Evolutionary conservation across 75 land plant species (phyloP).

Genomic region (Cupressus sempervirens): DNA sequence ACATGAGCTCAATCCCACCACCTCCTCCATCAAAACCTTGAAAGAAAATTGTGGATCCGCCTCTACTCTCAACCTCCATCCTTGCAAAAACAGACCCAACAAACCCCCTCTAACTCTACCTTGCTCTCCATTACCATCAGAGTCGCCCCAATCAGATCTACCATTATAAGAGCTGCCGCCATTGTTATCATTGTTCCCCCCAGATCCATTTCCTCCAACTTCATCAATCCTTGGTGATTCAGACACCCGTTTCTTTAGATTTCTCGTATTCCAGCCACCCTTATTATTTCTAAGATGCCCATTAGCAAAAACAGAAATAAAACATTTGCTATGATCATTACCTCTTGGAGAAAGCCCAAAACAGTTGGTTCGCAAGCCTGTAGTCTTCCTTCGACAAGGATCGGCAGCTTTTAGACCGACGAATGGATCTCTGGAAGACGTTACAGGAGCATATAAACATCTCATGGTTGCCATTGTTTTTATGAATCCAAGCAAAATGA

Average conservation of each 20-base stretch:
- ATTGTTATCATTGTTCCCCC: slow-evolving; percentile 23
- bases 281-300: background rate
- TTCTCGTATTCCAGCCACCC: background rate
- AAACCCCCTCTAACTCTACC: slow-evolving; percentile 14
- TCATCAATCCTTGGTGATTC: background rate
- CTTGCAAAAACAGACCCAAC: slow-evolving; percentile 20
- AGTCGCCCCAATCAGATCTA: slow-evolving; percentile 14
- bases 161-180: slow-evolving; percentile 12
- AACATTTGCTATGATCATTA: background rate
- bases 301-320: background rate
- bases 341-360: background rate
- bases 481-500: background rate
- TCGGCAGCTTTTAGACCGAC: background rate
- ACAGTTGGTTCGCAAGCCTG: background rate
- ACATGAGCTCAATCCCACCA: slow-evolving; percentile 34
- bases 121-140: slow-evolving; percentile 7
- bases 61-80: slow-evolving; percentile 23
- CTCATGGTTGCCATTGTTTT: background rate
- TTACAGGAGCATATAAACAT: background rate
- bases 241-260: background rate
- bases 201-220: background rate
- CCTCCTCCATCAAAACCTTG: slow-evolving; percentile 34
- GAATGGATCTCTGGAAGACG: background rate
- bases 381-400: background rate
- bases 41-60: slow-evolving; percentile 36